These are phyloP conservation scores for Hortaea werneckii DNA, from an alignment of 2,329 filamentous ascomycete genomes.

Conservation along the genomic window DNA sequence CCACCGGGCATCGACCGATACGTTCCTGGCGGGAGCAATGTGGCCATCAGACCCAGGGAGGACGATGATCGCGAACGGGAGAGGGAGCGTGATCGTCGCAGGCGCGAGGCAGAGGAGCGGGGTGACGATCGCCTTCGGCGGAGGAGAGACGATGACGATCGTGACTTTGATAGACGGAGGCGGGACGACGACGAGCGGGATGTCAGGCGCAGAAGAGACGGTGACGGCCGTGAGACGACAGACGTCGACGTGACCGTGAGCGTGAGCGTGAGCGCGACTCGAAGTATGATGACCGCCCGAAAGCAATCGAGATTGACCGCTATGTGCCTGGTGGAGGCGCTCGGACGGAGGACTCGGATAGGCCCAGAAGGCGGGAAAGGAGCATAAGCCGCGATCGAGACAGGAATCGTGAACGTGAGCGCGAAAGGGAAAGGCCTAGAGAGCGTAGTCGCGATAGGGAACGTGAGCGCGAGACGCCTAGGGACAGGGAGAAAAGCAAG, in stretches of 20 bases:
- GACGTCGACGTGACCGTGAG: conserved; percentile 3
- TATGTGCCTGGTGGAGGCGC: conserved; percentile 22
- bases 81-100: conserved; percentile 18
- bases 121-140: conserved; percentile 1
- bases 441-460: conserved; percentile 9
- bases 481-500: too few species aligned
- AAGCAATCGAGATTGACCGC: conserved; percentile 21
- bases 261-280: conserved; percentile 7
- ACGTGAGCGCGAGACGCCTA: not conserved
- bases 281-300: conserved; percentile 11
- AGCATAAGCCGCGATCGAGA: conserved; percentile 5
- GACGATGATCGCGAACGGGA: conserved; percentile 11
- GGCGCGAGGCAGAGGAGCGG: conserved; percentile 1
- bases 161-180: conserved; percentile 1
- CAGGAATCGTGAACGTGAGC: conserved; percentile 3
- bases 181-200: not conserved
- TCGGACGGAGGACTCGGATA: conserved; percentile 1
- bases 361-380: conserved; percentile 1
- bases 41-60: conserved; percentile 1
- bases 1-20: conserved; percentile 30
- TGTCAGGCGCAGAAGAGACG: not conserved
- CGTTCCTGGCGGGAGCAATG: conserved; percentile 24
- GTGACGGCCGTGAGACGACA: not conserved
- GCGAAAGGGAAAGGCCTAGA: conserved; percentile 1
- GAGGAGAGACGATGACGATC: not conserved